A percentile compares a stretch with the other conserved stretches of the same genome.
phyloP scores from a whole-genome alignment of 192 early-diverging fungal genomes.

The Chytriomyces sp. region DNA sequence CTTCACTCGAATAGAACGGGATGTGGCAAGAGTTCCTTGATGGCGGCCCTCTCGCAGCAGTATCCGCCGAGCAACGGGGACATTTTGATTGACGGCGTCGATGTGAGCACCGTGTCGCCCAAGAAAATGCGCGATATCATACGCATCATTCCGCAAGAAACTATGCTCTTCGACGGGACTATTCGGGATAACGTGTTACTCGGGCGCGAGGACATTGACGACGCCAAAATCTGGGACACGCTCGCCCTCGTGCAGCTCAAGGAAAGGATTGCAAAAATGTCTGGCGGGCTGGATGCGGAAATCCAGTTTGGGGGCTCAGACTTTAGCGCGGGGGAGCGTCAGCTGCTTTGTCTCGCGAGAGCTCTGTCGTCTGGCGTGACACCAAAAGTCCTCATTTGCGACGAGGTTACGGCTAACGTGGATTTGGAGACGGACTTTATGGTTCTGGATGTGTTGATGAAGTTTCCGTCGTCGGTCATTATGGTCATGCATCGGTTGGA shows the following conservation, averaged over 20 bases:
- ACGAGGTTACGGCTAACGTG: constrained; percentile 57
- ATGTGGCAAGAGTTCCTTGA: constrained; percentile 45
- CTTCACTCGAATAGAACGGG: constrained; percentile 57
- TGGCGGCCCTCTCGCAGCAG: constrained; percentile 41
- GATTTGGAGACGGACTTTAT: constrained; percentile 47
- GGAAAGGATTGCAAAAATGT: constrained; percentile 44
- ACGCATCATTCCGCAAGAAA: constrained; percentile 72
- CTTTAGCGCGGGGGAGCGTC: constrained; percentile 76
- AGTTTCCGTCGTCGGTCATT: not conserved
- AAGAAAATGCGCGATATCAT: constrained; percentile 64
- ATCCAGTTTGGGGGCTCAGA: constrained; percentile 80
- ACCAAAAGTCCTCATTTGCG: constrained; percentile 23
- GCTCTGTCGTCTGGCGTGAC: constrained; percentile 59
- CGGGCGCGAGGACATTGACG: constrained; percentile 53
- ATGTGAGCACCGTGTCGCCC: constrained; percentile 58
- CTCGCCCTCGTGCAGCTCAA: constrained; percentile 66
- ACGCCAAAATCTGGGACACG: constrained; percentile 69
- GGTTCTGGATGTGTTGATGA: constrained; percentile 2
- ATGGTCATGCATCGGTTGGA: constrained; percentile 31
- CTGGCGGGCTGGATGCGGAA: constrained; percentile 58
- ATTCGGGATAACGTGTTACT: constrained; percentile 66
- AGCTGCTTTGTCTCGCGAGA: constrained; percentile 61
- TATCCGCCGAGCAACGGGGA: constrained; percentile 46
- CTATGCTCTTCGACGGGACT: constrained; percentile 44
- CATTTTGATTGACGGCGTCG: constrained; percentile 69